Conservation (phyloP, 257 asterid species). For the Solanum peruvianum region DNA sequence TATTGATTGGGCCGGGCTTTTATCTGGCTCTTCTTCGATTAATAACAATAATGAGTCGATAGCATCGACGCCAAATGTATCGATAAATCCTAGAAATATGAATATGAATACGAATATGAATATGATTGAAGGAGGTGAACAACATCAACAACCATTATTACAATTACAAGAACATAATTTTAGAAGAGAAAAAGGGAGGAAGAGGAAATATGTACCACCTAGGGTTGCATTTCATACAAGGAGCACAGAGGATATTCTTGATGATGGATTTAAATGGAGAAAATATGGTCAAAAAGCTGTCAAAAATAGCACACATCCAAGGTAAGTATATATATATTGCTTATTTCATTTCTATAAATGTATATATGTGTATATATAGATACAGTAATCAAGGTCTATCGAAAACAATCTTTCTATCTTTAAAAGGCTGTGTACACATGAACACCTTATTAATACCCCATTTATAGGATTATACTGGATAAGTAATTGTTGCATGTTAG, state of each 20-base stretch:
- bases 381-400: neutral
- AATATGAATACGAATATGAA: neutral
- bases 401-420: too few species aligned
- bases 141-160: neutral
- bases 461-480: neutral
- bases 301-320: constrained; percentile 66
- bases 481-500: too few species aligned
- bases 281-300: constrained; percentile 94
- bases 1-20: constrained; percentile 34
- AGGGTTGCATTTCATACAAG: constrained; percentile 86
- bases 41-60: constrained; percentile 5
- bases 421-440: too few species aligned
- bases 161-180: neutral
- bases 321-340: constrained; percentile 23
- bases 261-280: constrained; percentile 91
- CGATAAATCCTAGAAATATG: constrained; percentile 1
- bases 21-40: constrained; percentile 4
- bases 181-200: constrained; percentile 27
- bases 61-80: neutral
- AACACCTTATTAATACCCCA: neutral
- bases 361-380: neutral
- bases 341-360: neutral
- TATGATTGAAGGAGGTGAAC: constrained; percentile 13
- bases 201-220: constrained; percentile 47
- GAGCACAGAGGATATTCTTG: constrained; percentile 84